A percentile compares a stretch with the other conserved stretches of the same genome.
Conservation (phyloP, 2,329 filamentous ascomycete species). For the Monascus ruber region DNA sequence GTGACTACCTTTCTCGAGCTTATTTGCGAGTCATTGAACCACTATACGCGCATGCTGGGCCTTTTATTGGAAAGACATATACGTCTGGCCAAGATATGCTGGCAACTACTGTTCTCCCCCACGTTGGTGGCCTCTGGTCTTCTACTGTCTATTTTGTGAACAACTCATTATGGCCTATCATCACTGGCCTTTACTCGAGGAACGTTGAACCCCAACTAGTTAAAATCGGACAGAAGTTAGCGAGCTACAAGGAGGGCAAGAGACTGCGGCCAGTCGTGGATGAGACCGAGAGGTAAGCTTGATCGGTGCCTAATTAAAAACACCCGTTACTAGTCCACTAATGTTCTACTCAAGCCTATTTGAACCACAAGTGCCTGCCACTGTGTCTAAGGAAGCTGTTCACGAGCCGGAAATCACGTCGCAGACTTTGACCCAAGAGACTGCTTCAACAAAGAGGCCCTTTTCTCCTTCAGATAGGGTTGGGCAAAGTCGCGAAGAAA, state of each 20-base stretch:
- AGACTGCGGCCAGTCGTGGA: slow-evolving; percentile 50
- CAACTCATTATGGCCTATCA: slow-evolving; percentile 65
- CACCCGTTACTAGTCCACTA: background rate
- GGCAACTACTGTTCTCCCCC: slow-evolving; percentile 59
- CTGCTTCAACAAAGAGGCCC: slow-evolving; percentile 15
- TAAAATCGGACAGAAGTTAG: slow-evolving; percentile 81
- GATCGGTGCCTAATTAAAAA: background rate
- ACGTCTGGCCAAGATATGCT: slow-evolving; percentile 54
- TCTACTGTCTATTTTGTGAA: slow-evolving; percentile 61
- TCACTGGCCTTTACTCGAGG: slow-evolving; percentile 71
- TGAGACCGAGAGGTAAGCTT: slow-evolving; percentile 38
- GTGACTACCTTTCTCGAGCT: slow-evolving; percentile 40
- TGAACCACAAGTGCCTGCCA: slow-evolving; percentile 10
- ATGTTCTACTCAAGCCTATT: too few species aligned
- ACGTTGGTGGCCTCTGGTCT: slow-evolving; percentile 58
- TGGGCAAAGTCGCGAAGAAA: slow-evolving; percentile 45
- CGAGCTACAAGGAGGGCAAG: slow-evolving; percentile 49
- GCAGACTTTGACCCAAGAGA: slow-evolving; percentile 16
- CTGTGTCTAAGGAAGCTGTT: slow-evolving; percentile 8
- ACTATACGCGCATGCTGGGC: slow-evolving; percentile 60
- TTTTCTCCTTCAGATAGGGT: slow-evolving; percentile 35
- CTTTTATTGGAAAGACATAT: slow-evolving; percentile 63
- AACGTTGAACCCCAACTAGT: slow-evolving; percentile 93
- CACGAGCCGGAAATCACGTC: slow-evolving; percentile 9
- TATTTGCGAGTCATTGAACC: slow-evolving; percentile 53